phyloP scores from a whole-genome alignment of 805 yeast species.

The Torulaspora indica region DNA sequence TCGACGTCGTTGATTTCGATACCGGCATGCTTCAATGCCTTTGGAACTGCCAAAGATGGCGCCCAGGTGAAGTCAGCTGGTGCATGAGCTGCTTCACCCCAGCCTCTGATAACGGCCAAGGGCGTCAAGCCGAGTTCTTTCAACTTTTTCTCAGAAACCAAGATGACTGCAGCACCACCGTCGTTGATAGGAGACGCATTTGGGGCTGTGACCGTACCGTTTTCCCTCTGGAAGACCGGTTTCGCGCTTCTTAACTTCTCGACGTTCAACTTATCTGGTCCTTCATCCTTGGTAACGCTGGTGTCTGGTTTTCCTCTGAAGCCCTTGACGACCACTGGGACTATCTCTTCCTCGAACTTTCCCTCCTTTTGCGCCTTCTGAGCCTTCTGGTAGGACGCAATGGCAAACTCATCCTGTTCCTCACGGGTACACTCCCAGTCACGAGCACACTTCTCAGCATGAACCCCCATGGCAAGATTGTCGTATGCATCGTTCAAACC shows the following conservation, averaged over 20 bases:
- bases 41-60: conserved; percentile 91
- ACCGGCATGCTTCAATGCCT: conserved; percentile 86
- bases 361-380: conserved; percentile 73
- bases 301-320: conserved; percentile 84
- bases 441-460: conserved; percentile 93
- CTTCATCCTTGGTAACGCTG: conserved; percentile 75
- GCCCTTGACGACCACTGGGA: conserved; percentile 87
- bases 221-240: conserved; percentile 89
- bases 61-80: conserved; percentile 96
- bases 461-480: conserved; percentile 87
- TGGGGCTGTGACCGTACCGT: conserved; percentile 95
- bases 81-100: conserved; percentile 98
- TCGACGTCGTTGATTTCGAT: conserved; percentile 64
- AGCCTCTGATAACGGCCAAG: conserved; percentile 79
- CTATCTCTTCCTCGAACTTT: conserved; percentile 76
- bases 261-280: conserved; percentile 71
- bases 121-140: conserved; percentile 85
- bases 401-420: conserved; percentile 85
- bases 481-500: conserved; percentile 92
- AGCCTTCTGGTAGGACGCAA: conserved; percentile 80
- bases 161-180: conserved; percentile 93
- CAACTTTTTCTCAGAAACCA: conserved; percentile 80
- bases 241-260: conserved; percentile 75
- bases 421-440: conserved; percentile 76
- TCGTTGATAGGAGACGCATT: conserved; percentile 95